A percentile compares a stretch with the other conserved stretches of the same genome.
These are phyloP conservation scores for Geranium rotundifolium DNA, from an alignment of 345 rosid genomes.

Conservation along the genomic window DNA sequence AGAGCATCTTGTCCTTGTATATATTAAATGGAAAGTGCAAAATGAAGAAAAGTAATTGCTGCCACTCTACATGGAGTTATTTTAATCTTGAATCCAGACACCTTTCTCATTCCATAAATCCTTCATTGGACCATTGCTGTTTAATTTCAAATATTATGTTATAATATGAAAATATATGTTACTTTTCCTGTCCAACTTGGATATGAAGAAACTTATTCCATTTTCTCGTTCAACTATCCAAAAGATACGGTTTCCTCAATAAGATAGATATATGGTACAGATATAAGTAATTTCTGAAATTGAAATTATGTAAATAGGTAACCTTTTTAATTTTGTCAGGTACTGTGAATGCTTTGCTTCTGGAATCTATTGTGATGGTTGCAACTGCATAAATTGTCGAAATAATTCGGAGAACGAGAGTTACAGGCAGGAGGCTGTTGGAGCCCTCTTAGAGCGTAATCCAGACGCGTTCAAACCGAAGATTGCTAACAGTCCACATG, in stretches of 20 bases:
- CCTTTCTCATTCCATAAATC: not conserved
- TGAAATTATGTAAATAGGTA: not conserved
- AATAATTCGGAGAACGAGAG: conserved; percentile 58
- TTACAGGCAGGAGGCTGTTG: conserved; percentile 54
- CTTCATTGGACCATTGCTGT: not conserved
- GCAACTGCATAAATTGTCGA: conserved; percentile 66
- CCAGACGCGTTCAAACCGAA: conserved; percentile 67
- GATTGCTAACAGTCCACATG: conserved; percentile 54
- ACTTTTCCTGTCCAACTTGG: not conserved
- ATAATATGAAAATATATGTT: not conserved
- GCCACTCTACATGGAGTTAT: not conserved
- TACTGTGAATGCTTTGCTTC: conserved; percentile 88
- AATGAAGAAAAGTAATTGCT: not conserved
- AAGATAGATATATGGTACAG: conserved; percentile 1
- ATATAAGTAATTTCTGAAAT: not conserved
- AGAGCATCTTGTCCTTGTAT: not conserved
- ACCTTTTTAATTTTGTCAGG: conserved; percentile 26
- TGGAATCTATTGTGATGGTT: conserved; percentile 61
- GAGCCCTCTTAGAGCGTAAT: conserved; percentile 46
- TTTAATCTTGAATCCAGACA: not conserved
- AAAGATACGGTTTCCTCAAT: not conserved
- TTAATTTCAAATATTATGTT: not conserved
- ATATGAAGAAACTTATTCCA: not conserved
- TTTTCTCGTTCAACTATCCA: not conserved
- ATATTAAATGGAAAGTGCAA: not conserved